Percentiles rank a stretch among this genome's conserved stretches.
Conservation (phyloP, 208 protist genomes). For the Wallacemonas sp. region DNA sequence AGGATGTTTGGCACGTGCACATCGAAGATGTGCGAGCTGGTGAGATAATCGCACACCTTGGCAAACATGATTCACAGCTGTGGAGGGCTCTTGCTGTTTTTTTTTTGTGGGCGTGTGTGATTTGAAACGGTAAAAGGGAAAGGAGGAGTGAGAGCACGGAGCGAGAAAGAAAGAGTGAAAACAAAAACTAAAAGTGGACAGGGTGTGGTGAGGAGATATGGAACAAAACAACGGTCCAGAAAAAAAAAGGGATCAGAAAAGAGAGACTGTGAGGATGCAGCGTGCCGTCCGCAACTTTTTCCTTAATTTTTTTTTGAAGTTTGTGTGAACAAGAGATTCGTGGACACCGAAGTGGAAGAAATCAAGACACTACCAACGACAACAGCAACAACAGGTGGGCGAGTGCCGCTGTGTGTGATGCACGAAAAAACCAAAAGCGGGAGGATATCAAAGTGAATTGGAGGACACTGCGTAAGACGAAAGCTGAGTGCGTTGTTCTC, state of each 20-base stretch:
- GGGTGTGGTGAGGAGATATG: background rate
- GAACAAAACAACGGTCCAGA: too few relatives aligned
- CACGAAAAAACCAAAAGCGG: constrained; percentile 2
- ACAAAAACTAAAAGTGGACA: background rate
- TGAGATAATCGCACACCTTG: constrained; percentile 19
- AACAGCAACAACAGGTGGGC: too few relatives aligned
- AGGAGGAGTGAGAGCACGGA: background rate
- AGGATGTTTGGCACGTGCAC: constrained; percentile 82
- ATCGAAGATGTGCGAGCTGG: constrained; percentile 63
- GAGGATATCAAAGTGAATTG: background rate
- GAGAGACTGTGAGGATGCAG: background rate
- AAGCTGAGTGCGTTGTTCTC: too few relatives aligned
- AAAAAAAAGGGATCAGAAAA: background rate
- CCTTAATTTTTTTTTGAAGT: background rate
- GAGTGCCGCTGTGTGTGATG: background rate
- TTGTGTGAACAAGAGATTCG: too few relatives aligned
- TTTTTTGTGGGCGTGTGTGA: background rate
- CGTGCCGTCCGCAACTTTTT: too few relatives aligned
- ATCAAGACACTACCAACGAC: too few relatives aligned
- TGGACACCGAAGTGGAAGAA: too few relatives aligned
- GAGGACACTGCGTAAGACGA: too few relatives aligned
- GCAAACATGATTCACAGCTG: background rate
- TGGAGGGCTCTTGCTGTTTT: too few relatives aligned
- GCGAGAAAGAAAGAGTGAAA: too few relatives aligned
- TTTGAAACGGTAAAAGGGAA: background rate